Evolutionary conservation across 2,329 filamentous ascomycete species (phyloP), one percentile per base, ranked within the genome.

Genomic region (Aphanocladium album): DNA sequence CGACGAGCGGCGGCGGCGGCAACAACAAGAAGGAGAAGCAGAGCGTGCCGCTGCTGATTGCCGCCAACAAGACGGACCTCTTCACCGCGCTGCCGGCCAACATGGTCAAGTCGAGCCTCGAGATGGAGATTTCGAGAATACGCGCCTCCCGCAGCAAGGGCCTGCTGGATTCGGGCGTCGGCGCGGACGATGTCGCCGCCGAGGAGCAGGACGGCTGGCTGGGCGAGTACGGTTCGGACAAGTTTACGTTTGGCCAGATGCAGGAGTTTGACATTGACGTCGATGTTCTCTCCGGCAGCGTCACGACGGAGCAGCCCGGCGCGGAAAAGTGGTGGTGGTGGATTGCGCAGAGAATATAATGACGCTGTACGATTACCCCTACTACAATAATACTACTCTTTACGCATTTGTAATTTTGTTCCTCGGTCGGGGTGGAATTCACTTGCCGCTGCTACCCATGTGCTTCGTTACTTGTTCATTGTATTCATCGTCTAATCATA

Each of bases 31-130:
- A 71, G 65, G 64, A 69, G 47, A 74, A 71, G 67, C 64, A 63
- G 2, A 65, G 81, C 50, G 81, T 95, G 9, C 87, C 90, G 0
- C 82, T 99, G 8, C 81, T 99, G 39, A 79, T 99, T 37, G 93
- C 92, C 1, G 93, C 92, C 58, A 99, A 98, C 76, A 99, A 99
- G 81, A 83, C 92, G 71, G 95, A 99, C 73, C 81, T 99, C 1
- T 99, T 99, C 72, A 97, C 95, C 0, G 91, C 93, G 8, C 77
- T 97, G 56, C 95, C 95, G 0, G 84, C 90, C 0, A 82, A 83
- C 6, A 79, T 96, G 35, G 90, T 97, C 62, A 88, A 85, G 73
- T 81, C 81, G 57, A 85, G 83, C 64, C 79, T 99, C 16, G 93
- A 98, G 76, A 79, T 82, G 14, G 93, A 97, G 73, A 85, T 98